Evolutionary conservation across 108 stramenopile species (phyloP).

Genomic region (Skeletonema tropicum): DNA sequence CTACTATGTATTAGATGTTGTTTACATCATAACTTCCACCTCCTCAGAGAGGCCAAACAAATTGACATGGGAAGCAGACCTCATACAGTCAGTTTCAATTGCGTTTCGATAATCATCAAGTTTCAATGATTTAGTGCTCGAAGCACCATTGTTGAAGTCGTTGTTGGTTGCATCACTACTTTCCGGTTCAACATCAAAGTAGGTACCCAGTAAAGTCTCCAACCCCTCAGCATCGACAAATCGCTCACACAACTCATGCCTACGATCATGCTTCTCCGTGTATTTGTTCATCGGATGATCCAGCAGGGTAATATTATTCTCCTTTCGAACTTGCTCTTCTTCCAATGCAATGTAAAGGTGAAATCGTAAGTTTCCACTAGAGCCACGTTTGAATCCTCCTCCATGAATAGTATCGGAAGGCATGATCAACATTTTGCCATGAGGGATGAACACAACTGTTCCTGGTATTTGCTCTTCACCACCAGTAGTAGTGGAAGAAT

Average conservation of each 20-base stretch:
- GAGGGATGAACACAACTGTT: slow-evolving; percentile 60
- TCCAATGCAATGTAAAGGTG: slow-evolving; percentile 59
- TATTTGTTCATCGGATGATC: slow-evolving; percentile 48
- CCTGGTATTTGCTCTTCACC: slow-evolving; percentile 20
- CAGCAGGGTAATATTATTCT: slow-evolving; percentile 13
- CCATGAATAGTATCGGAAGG: slow-evolving; percentile 69
- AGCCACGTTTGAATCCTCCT: slow-evolving; percentile 65
- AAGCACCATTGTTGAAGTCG: not conserved
- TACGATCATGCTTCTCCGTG: slow-evolving; percentile 34
- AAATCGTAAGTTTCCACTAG: slow-evolving; percentile 57
- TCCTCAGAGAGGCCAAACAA: not conserved
- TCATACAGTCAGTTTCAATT: not conserved
- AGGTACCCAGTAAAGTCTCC: slow-evolving; percentile 21
- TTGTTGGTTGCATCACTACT: not conserved
- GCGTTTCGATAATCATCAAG: not conserved
- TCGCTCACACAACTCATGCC: slow-evolving; percentile 37
- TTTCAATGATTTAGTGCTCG: not conserved
- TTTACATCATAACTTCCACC: slow-evolving; percentile 1
- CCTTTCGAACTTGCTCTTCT: slow-evolving; percentile 1
- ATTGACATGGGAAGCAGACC: slow-evolving; percentile 4
- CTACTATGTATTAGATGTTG: not conserved
- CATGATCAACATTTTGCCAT: slow-evolving; percentile 62
- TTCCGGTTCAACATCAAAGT: slow-evolving; percentile 23
- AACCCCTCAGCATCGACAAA: slow-evolving; percentile 41
- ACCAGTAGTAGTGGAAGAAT: not conserved